Base-by-base conservation (phyloP, 345 rosid species). In the Populus nigra region DNA sequence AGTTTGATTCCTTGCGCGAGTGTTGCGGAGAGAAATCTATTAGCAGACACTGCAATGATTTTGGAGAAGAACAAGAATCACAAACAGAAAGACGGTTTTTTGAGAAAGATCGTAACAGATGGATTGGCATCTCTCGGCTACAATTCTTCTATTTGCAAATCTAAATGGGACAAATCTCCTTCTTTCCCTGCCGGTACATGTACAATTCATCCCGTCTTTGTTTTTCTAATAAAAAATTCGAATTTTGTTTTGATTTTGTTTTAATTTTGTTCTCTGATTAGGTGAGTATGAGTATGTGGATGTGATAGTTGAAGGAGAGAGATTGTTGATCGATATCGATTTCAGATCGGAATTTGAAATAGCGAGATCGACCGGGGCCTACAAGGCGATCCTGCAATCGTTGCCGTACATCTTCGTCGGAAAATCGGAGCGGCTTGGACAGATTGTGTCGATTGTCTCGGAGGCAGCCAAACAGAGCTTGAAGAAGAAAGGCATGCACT, bases 401-500 rank as follows among this genome's bases (percentile, higher is more conserved):
- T 86, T 96, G 69, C 98, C 99, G 16, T 81, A 36, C 80, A 84
- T 90, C 71, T 96, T 90, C 75, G 91, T 94, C 2, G 97, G 99
- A 5, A 90, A 81, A 80, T 66, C 85, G 27, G 94, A 91, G 67
- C 87, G 98, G 78, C 91, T 94, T 3, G 86, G 87, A 66, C 91
- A 82, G 86, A 90, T 96, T 59, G 85, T 94, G 36, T 41, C 82
- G 22, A 77, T 91, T 20, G 81, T 88, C 41, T 90, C 91, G 33
- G 89, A 96, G 84, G 97, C 96, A 0, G 93, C 93, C 33, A 89
- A 81, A 45, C 92, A 88, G 88, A 89, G 95, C 83, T 65, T 94
- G 86, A 96, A 89, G 91, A 96, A 92, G 88, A 94, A 89, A 70
- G 97, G 94, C 27, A 93, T 96, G 92, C 92, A 85, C 66, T 55